Percentiles rank a stretch among this genome's conserved stretches.
phyloP scores from a whole-genome alignment of 805 yeast species.

The Starmerella gropengiesseri region DNA sequence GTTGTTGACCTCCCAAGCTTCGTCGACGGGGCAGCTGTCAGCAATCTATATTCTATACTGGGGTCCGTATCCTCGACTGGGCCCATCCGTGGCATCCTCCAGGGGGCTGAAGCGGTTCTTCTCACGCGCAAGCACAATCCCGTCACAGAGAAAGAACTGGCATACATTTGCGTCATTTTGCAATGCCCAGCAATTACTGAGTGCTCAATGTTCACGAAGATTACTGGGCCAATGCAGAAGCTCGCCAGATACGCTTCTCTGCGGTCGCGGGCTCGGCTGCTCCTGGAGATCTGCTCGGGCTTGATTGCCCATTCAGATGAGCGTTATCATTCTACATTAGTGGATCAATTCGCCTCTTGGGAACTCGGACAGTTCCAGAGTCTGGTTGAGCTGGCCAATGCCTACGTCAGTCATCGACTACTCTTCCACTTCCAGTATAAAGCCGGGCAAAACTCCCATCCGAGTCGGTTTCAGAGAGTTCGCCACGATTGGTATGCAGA shows the following conservation, averaged over 20 bases:
- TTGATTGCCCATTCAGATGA: conserved; percentile 36
- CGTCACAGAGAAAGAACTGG: conserved; percentile 17
- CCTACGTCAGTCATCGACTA: conserved; percentile 69
- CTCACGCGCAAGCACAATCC: conserved; percentile 20
- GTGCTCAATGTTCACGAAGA: conserved; percentile 27
- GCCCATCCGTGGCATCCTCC: conserved; percentile 26
- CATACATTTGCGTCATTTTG: conserved; percentile 21
- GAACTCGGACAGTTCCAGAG: conserved; percentile 36
- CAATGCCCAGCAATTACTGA: conserved; percentile 24
- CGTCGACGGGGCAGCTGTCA: conserved; percentile 13
- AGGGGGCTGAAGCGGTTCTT: conserved; percentile 24
- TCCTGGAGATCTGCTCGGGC: conserved; percentile 60
- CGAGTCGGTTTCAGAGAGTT: conserved; percentile 15
- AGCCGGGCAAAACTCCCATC: conserved; percentile 14
- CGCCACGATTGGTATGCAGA: conserved; percentile 50
- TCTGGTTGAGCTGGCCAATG: conserved; percentile 58
- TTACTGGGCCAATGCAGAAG: conserved; percentile 26
- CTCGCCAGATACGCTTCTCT: conserved; percentile 24
- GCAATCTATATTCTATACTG: conserved; percentile 16
- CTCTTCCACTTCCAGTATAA: conserved; percentile 31
- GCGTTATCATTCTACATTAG: neutral
- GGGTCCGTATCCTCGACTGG: conserved; percentile 19
- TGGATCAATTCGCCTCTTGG: conserved; percentile 32
- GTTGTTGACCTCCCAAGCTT: neutral
- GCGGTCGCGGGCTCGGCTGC: conserved; percentile 43